Base-by-base conservation (phyloP, 306 rosid species). In the Pueraria montana region DNA sequence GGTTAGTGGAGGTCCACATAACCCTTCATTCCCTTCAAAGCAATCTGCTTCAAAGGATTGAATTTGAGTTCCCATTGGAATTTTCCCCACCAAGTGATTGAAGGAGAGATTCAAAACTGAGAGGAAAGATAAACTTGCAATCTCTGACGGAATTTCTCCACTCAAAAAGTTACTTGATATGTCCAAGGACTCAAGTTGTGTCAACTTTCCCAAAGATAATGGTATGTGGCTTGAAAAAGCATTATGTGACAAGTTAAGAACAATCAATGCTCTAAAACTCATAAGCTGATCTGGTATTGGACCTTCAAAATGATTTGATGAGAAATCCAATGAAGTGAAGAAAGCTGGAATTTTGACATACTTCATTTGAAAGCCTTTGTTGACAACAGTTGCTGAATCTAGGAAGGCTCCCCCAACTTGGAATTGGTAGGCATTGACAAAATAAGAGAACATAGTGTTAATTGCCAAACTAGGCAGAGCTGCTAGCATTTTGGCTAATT, bases 161-260 rank as follows among this genome's bases (percentile, higher is more conserved):
- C 14, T 74, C 71, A 88, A 62, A 3, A 1, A 2, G 84, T 87
- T 89, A 8, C 23, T 81, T 11, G 87, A 86, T 5, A 88, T 12
- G 45, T 86, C 91, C 1, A 88, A 53, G 17, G 88, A 86, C 83
- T 84, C 91, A 0, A 88, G 46, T 11, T 42, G 55, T 0, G 1
- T 21, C 77, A 86, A 18, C 1, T 79, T 27, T 67, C 87, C 86
- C 1, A 89, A 0, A n/a, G 89, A 81, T 9, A 83, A 52, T 50
- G 91, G 84, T 46, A 86, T 86, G 26, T 69, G 53, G 6, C 86
- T 74, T 0, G 67, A 62, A 5, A 89, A 20, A 56, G 83, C 67
- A 77, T 76, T 85, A 4, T 81, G 61, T 21, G 85, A 85, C 30
- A 85, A 6, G 61, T 85, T 85, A 23, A 85, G 77, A 12, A 62